Evolutionary conservation across 768 basidiomycete species (phyloP), one percentile per base, ranked within the genome.

Genomic region (Tephrocybe sp.): DNA sequence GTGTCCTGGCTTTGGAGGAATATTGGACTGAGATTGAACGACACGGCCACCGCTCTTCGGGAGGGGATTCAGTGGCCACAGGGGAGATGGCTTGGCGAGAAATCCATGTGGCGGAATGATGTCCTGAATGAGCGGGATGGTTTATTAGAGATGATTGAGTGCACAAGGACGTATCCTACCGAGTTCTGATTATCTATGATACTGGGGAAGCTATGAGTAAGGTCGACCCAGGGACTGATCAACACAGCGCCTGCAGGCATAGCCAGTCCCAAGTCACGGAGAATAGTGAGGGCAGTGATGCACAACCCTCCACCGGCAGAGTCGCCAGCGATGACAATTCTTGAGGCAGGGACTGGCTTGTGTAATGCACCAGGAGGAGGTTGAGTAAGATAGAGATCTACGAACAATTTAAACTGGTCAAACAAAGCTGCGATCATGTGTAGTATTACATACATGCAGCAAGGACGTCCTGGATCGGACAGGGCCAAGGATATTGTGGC

Each of bases 401-500:
- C 6, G 5, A 30, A 45, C 19, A 7, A 43, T 35, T 16, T 27
- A 26, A 12, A 26, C 27, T 11, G 37, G 19, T 30, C 41, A 16
- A 15, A 11, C 18, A 2, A 32, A 12, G 9, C 9, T 35, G 19
- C 9, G 19, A 25, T 19, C 12, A 25, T 39, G 9, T n/a, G 13
- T n/a, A n/a, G n/a, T n/a, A n/a, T 13, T 22, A 60, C 74, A 41
- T 62, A 84, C 85, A 91, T 1, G 87, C 84, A 3, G 89, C 86
- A 21, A 91, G 64, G 13, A 85, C 81, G 58, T 92, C 90, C 51
- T 89, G 87, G 0, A 92, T 59, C 1, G 85, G 79, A 62, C 83
- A 84, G 2, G 89, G 89, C 77, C 87, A 91, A 12, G 89, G 89
- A 59, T 89, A 91, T 64, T 92, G 90, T 1, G 90, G 89, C 0